These are phyloP conservation scores for Plenodomus tracheiphilus DNA, from an alignment of 2,329 filamentous ascomycete genomes.

Conservation along the genomic window DNA sequence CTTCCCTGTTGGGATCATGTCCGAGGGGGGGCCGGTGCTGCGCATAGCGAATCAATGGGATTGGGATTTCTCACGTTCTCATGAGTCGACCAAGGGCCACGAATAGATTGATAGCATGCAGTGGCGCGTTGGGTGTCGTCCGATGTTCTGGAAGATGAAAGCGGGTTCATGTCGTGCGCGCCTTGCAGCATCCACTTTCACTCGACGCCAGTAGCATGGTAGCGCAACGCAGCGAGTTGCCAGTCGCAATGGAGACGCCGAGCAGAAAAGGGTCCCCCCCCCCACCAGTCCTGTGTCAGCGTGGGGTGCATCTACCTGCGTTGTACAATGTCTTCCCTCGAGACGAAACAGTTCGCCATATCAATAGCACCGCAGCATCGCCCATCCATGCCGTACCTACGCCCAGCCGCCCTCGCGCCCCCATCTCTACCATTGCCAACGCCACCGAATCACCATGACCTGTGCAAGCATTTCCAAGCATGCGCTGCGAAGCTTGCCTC, in stretches of 20 bases:
- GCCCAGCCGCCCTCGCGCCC: not conserved
- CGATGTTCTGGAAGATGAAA: too few relatives aligned
- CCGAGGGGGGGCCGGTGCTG: too few relatives aligned
- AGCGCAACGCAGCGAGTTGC: not conserved
- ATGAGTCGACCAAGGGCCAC: too few relatives aligned
- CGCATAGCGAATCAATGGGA: too few relatives aligned
- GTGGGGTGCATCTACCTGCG: too few relatives aligned
- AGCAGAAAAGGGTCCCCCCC: too few relatives aligned
- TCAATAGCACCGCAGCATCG: not conserved
- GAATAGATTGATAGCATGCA: too few relatives aligned
- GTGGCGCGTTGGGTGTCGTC: too few relatives aligned
- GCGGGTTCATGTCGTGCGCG: too few relatives aligned
- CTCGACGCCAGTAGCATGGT: too few relatives aligned
- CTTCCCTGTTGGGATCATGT: too few relatives aligned
- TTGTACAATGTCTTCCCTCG: not conserved
- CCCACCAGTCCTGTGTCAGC: not conserved
- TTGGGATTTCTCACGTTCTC: too few relatives aligned
- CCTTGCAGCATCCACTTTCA: not conserved
- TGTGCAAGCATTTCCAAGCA: not conserved
- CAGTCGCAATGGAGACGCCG: not conserved
- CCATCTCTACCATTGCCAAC: not conserved
- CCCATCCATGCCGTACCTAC: not conserved
- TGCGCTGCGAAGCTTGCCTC: not conserved
- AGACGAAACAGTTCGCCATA: not conserved
- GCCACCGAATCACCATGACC: not conserved